Evolutionary conservation across 1,284 basidiomycete species (phyloP).

Genomic region (Crucibulum cyathiforme): DNA sequence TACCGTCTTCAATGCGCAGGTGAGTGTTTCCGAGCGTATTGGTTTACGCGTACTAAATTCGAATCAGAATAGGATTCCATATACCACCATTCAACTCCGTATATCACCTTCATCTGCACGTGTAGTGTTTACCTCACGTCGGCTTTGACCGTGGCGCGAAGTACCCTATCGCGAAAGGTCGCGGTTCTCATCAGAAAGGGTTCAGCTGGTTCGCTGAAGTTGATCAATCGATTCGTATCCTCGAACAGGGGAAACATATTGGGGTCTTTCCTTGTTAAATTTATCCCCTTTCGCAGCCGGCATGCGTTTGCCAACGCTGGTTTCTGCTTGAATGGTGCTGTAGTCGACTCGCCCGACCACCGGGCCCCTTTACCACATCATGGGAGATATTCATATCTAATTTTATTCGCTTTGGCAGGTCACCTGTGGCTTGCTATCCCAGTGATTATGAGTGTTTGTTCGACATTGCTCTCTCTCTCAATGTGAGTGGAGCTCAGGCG

Average conservation of each 20-base stretch:
- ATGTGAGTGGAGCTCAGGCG: no score
- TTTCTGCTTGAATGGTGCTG: no score
- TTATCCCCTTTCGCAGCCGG: not conserved
- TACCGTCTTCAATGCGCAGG: slow-evolving; percentile 53
- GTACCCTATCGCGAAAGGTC: slow-evolving; percentile 60
- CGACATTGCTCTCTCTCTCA: no score
- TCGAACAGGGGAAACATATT: slow-evolving; percentile 61
- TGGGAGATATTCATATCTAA: no score
- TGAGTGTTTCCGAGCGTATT: slow-evolving; percentile 26
- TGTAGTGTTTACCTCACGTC: slow-evolving; percentile 73
- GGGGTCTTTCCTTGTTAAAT: slow-evolving; percentile 60
- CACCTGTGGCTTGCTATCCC: no score
- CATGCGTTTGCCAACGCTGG: no score
- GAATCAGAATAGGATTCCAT: slow-evolving; percentile 74
- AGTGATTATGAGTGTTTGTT: no score
- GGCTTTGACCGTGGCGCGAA: slow-evolving; percentile 51
- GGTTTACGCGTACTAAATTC: not conserved
- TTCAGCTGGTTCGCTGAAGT: slow-evolving; percentile 80
- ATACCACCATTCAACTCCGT: slow-evolving; percentile 86
- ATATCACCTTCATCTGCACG: slow-evolving; percentile 81
- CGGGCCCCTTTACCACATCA: no score
- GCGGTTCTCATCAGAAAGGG: slow-evolving; percentile 60
- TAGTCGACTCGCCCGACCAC: no score
- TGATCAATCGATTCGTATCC: slow-evolving; percentile 65
- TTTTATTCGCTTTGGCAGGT: no score